Evolutionary conservation across 495 filamentous ascomycete species (phyloP), one percentile per base, ranked within the genome.

Genomic region (Penicillium argentinense): DNA sequence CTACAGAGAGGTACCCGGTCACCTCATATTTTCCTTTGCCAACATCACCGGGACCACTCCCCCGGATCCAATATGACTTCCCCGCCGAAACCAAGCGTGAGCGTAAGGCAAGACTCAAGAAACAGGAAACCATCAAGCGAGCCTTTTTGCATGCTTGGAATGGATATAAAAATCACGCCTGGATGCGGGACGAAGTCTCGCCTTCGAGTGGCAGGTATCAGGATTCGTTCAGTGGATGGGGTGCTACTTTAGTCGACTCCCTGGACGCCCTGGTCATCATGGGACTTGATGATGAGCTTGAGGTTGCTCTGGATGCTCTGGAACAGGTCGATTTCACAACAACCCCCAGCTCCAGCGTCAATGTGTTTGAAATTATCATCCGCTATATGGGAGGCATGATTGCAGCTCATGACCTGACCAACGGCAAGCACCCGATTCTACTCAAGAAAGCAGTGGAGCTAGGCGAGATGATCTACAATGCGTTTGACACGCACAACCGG

Each of bases 401-500:
- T 29, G 88, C 80, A 13, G 90, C 91, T 13, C 87, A 92, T 57
- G 91, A 96, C 63, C 76, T 95, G 40, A 85, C 84, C 40, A 56
- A 84, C 5, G 82, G 75, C n/a, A 83, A 80, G 42, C 63, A 80
- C 45, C 71, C 75, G 9, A 74, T 84, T 17, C 70, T 99, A 23
- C 73, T 99, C 26, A 77, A 85, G 45, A 97, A 97, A 65, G 91
- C 93, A 1, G 73, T 80, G 7, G 89, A 96, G 64, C 72, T 99
- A 28, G 95, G 81, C 8, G 88, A 96, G 47, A 78, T 99, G 40
- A 67, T 98, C 25, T 95, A 90, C 71, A 81, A 87, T 46, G 84
- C 88, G 7, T 99, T 99, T 64, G 93, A 99, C 63, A 97, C 93
- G 11, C 88, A 89, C 2, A 97, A 97, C 60, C 78, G 89, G 42